Base-by-base conservation (phyloP, 371 early-diverging fungal genomes). In the Lichtheimia ramosa region DNA sequence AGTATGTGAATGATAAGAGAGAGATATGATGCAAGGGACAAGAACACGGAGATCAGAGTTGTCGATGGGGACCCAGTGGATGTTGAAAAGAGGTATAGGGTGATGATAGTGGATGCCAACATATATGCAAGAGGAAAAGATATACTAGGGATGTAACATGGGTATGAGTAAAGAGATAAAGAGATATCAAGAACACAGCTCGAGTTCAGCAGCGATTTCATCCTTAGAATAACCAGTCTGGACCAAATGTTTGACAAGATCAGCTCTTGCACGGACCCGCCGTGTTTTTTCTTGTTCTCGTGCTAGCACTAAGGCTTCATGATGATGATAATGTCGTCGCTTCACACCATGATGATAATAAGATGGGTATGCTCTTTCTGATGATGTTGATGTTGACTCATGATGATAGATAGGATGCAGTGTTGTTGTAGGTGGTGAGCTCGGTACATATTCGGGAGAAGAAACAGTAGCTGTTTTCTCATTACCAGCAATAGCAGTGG, bases 211-310 rank as follows among this genome's bases (percentile, higher is more conserved):
- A 1, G 61, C 61, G 39, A 61, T 61, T 24, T 54, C 61, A 15
- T 61, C 61, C 34, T 61, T 61, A 13, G 61, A 61, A 49, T 42
- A 39, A 15, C 61, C 61, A 7, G 55, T 40, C 15, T 54, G 48
- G 6, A 61, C 42, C 24, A 61, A 49, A 15, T 46, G 61, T 24
- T 61, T 61, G 48, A 61, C 61, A 21, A 61, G 54, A 48, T 61
- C 40, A 13, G 50, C 61, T 46, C 40, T 51, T 43, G 61, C 55
- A n/a, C 55, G 55, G 8, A 61, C 61, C 39, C 61, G 52, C 23
- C 61, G 61, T 21, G 61, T 61, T 25, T 61, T 61, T 25, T 61
- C 61, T 21, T 49, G 24, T 46, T 59, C 60, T 28, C 53, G 53
- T 10, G 46, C 46, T 12, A 59, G 24, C 34, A 25, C 25, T 24